These are phyloP conservation scores for Phytophthora fragariae DNA, from an alignment of 352 stramenopile species.

Conservation along the genomic window DNA sequence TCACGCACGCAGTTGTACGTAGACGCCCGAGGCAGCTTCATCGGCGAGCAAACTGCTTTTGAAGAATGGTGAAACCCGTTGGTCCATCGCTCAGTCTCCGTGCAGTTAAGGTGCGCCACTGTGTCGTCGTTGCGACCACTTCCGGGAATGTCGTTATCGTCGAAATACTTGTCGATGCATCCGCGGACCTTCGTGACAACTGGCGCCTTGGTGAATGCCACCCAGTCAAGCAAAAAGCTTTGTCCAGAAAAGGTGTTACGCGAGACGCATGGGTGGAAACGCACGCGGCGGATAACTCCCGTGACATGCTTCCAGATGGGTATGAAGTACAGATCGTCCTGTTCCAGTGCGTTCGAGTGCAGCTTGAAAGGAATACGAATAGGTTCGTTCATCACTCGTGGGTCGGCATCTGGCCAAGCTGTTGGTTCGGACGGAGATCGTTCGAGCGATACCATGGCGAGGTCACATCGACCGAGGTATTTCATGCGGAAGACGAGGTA, in stretches of 20 bases:
- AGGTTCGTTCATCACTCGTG: slow-evolving; percentile 51
- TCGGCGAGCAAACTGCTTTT: slow-evolving; percentile 49
- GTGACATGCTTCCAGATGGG: slow-evolving; percentile 69
- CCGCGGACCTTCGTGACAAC: slow-evolving; percentile 79
- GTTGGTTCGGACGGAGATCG: slow-evolving; percentile 39
- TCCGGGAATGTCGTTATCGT: slow-evolving; percentile 20
- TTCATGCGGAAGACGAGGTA: slow-evolving; percentile 69
- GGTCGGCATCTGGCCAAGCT: slow-evolving; percentile 43
- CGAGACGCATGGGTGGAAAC: slow-evolving; percentile 64
- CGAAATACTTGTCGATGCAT: slow-evolving; percentile 82
- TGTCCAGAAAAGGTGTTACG: slow-evolving; percentile 47
- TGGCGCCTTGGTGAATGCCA: slow-evolving; percentile 74
- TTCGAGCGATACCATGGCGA: slow-evolving; percentile 63
- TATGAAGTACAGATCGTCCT: slow-evolving; percentile 69
- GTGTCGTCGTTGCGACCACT: slow-evolving; percentile 15
- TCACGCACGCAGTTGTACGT: slow-evolving; percentile 80
- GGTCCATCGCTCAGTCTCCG: slow-evolving; percentile 43
- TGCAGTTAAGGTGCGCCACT: slow-evolving; percentile 54
- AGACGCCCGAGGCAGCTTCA: slow-evolving; percentile 59
- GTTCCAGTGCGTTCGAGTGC: slow-evolving; percentile 22
- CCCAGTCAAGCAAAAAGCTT: slow-evolving; percentile 77
- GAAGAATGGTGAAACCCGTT: slow-evolving; percentile 59
- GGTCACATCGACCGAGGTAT: slow-evolving; percentile 64
- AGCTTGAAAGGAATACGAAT: slow-evolving; percentile 67
- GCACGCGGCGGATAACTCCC: slow-evolving; percentile 64